Base-by-base conservation (phyloP, 2,329 filamentous ascomycete genomes). In the Ustulina deusta region DNA sequence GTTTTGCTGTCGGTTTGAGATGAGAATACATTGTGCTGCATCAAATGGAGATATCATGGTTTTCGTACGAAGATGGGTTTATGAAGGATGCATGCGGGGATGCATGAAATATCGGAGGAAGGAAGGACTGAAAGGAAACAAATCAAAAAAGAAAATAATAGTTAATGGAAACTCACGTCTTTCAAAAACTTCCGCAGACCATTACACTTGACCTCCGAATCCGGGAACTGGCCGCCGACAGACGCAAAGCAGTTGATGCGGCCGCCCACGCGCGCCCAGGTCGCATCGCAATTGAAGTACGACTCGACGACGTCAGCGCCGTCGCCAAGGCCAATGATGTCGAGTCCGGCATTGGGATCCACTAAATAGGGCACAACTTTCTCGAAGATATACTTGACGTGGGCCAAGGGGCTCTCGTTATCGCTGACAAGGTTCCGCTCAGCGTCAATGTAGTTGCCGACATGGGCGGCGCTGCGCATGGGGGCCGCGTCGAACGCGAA, bases 271-370 rank as follows among this genome's bases (percentile, higher is more conserved):
- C 63, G 74, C 2, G 70, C 66, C 84, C 86, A 90, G 76, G 81
- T 84, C 77, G 82, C 83, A 10, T 86, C 76, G 2, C 83, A 71
- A 40, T 89, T 84, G 10, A 96, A 81, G 69, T 91, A 90, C 15
- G 80, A 74, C 32, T 90, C 78, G 0, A 89, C 81, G 1, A 83
- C 80, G 36, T 89, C 84, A 0, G 89, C 89, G 3, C 89, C 89
- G 62, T 91, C 88, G 1, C 91, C 89, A 17, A 96, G 81, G 0
- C 87, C 92, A 55, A 97, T 83, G 36, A 97, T 77, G 75, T 94
- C 89, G 22, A 97, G 75, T 51, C 83, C 84, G 0, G 89, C 87
- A 0, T 84, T 78, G 0, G 80, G 63, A 0, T 80, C 74, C 0
- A 87, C 79, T 6, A 89, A 69, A 9, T 81, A 78, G 0, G 80